A percentile compares a stretch with the other conserved stretches of the same genome.
phyloP scores from a whole-genome alignment of 352 stramenopile species.

The Phytopythium aichiense region DNA sequence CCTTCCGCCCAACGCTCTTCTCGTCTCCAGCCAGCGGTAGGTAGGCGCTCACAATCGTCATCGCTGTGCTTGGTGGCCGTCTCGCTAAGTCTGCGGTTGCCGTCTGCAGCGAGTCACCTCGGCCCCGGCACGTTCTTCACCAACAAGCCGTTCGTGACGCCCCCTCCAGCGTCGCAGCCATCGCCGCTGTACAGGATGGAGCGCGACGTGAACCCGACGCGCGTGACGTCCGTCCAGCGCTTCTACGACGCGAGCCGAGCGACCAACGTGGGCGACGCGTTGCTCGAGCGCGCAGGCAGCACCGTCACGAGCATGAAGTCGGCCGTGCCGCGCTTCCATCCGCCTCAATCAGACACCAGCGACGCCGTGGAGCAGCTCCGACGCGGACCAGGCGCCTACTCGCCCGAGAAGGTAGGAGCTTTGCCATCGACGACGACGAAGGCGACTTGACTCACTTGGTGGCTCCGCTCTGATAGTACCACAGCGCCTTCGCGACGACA shows the following conservation, averaged over 20 bases:
- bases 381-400: conserved; percentile 40
- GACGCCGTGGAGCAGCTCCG: conserved; percentile 1
- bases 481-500: conserved; percentile 41
- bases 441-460: conserved; percentile 3
- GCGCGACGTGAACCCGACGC: conserved; percentile 48
- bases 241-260: conserved; percentile 40
- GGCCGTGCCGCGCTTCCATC: conserved; percentile 36
- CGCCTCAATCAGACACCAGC: neutral
- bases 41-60: neutral
- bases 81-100: conserved; percentile 1
- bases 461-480: conserved; percentile 20
- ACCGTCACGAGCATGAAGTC: conserved; percentile 34
- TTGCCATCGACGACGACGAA: no score
- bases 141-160: conserved; percentile 21
- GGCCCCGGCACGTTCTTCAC: conserved; percentile 36
- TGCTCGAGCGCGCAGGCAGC: conserved; percentile 33
- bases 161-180: conserved; percentile 8
- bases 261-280: conserved; percentile 25
- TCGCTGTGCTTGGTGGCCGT: neutral
- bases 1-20: conserved; percentile 50
- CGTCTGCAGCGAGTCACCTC: conserved; percentile 11
- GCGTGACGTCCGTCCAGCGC: conserved; percentile 26
- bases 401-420: conserved; percentile 30
- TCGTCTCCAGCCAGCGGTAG: conserved; percentile 3
- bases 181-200: conserved; percentile 30